A percentile compares a stretch with the other conserved stretches of the same genome.
Evolutionary conservation across 2,329 filamentous ascomycete genomes (phyloP).

Genomic region (Clathrospora elynae): DNA sequence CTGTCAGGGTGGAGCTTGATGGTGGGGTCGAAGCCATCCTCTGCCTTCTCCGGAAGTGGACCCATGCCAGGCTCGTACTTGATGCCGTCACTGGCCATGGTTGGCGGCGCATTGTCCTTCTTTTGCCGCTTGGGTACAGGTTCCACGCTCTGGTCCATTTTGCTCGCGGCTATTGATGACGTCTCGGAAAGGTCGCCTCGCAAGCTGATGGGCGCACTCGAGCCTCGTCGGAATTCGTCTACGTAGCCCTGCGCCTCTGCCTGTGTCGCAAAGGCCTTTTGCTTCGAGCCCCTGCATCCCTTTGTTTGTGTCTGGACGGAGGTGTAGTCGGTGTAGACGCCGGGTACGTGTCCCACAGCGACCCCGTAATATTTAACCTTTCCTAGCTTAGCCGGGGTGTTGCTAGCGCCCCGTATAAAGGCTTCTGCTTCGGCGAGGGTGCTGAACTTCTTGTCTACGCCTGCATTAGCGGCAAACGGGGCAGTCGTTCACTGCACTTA

Average conservation of each 20-base stretch:
- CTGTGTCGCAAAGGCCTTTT: conserved; percentile 54
- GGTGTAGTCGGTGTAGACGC: conserved; percentile 70
- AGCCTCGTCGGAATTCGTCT: conserved; percentile 34
- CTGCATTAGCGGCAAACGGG: conserved; percentile 2
- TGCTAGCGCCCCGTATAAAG: conserved; percentile 68
- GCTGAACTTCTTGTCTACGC: conserved; percentile 77
- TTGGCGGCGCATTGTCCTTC: conserved; percentile 32
- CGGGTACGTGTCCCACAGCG: conserved; percentile 61
- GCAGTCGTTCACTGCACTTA: conserved; percentile 22
- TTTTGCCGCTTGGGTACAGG: conserved; percentile 48
- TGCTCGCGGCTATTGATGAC: conserved; percentile 26
- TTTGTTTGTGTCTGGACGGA: conserved; percentile 74
- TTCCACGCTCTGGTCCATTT: conserved; percentile 19
- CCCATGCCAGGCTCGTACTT: conserved; percentile 58
- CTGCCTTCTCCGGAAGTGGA: conserved; percentile 60
- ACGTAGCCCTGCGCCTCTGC: conserved; percentile 82
- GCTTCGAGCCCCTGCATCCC: conserved; percentile 70
- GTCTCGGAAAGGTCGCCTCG: conserved; percentile 36
- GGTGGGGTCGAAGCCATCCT: conserved; percentile 66
- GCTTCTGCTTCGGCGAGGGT: conserved; percentile 75
- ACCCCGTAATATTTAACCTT: conserved; percentile 65
- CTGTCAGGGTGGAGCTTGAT: conserved; percentile 60
- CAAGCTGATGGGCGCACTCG: conserved; percentile 31
- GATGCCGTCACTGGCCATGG: conserved; percentile 19
- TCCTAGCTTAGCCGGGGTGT: conserved; percentile 46